Conservation (phyloP, 495 filamentous ascomycete genomes). For the Filosporella fistucella region DNA sequence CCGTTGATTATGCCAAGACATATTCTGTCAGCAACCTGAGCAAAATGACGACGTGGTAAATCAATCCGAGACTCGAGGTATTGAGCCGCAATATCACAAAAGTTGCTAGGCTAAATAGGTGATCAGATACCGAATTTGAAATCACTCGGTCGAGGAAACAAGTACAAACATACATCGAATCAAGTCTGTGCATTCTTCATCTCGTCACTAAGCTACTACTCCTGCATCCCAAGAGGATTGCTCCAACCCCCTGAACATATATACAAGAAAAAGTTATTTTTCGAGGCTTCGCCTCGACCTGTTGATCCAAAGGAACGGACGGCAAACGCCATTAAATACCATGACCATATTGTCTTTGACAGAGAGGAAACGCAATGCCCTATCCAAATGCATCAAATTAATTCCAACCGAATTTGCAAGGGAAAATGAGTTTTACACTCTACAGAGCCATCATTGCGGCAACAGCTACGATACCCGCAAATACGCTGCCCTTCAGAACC, state of each 20-base stretch:
- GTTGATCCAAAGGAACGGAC: constrained; percentile 18
- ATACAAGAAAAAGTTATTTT: background rate
- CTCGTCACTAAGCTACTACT: too few species aligned
- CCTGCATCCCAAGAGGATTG: background rate
- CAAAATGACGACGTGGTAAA: too few species aligned
- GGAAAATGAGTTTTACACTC: background rate
- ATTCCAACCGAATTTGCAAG: background rate
- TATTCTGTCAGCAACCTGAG: too few species aligned
- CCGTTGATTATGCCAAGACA: too few species aligned
- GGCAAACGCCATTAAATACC: constrained; percentile 22
- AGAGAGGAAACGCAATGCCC: constrained; percentile 13
- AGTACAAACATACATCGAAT: too few species aligned
- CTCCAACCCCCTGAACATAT: background rate
- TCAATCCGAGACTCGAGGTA: too few species aligned
- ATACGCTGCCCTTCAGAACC: constrained; percentile 38
- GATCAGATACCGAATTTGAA: too few species aligned
- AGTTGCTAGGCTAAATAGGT: too few species aligned
- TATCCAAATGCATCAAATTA: constrained; percentile 9
- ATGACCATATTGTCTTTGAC: background rate
- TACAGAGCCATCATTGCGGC: constrained; percentile 40
- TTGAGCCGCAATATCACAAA: too few species aligned
- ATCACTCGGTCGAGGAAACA: too few species aligned
- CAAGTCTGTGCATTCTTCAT: too few species aligned
- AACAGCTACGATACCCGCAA: constrained; percentile 44
- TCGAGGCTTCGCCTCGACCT: background rate